phyloP scores from a whole-genome alignment of 768 basidiomycete genomes.

The Psilocybe subaeruginosa region DNA sequence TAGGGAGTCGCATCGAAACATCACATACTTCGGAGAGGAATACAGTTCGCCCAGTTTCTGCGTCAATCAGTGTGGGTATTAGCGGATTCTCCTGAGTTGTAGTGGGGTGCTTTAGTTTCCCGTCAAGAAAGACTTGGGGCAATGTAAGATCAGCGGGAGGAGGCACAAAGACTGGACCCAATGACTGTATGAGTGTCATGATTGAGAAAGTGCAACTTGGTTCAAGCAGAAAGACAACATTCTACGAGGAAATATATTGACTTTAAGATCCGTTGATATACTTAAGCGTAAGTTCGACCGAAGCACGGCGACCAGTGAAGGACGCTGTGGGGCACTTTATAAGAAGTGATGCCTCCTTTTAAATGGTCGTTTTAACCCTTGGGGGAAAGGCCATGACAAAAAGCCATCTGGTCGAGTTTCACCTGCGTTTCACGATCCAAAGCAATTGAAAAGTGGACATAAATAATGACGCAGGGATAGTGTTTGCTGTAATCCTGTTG shows the following conservation, averaged over 20 bases:
- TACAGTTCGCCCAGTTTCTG: neutral
- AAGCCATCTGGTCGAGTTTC: neutral
- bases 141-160: neutral
- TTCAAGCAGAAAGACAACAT: neutral
- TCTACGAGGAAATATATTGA: neutral
- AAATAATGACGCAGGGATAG: neutral
- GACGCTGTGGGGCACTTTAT: neutral
- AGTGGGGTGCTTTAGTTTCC: neutral
- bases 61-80: neutral
- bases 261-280: neutral
- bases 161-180: neutral
- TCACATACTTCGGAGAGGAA: neutral
- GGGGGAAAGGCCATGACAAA: too few species aligned
- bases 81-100: neutral
- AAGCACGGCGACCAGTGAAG: neutral
- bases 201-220: neutral
- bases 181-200: neutral
- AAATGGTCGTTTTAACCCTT: too few species aligned
- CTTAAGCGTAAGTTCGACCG: neutral
- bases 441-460: neutral
- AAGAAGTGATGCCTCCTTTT: neutral
- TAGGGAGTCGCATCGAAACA: too few species aligned
- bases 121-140: neutral
- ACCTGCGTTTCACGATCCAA: neutral
- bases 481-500: neutral